These are phyloP conservation scores for Paspalum vaginatum DNA, from an alignment of 176 grass and related monocot genomes.

Conservation along the genomic window DNA sequence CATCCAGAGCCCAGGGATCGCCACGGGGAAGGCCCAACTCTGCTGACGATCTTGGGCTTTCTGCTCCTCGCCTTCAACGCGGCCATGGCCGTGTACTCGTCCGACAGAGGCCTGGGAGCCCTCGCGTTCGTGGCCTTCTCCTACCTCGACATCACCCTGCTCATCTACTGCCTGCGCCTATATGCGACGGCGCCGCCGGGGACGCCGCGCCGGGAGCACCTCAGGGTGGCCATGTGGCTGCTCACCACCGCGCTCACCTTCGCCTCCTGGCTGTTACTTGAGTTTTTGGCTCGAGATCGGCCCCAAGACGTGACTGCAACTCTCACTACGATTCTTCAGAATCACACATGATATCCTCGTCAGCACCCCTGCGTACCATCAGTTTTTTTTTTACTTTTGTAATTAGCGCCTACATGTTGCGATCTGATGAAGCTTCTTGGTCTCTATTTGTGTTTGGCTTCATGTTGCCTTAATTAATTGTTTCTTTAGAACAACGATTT, in stretches of 20 bases:
- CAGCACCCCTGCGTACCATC: too few relatives aligned
- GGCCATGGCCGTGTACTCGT: background rate
- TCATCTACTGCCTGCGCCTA: background rate
- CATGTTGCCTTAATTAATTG: too few relatives aligned
- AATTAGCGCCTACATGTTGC: too few relatives aligned
- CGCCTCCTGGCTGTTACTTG: background rate
- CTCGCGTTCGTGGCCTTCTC: background rate
- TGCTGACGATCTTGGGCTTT: background rate
- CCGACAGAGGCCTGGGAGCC: background rate
- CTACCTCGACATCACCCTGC: background rate
- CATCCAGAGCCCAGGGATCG: too few relatives aligned
- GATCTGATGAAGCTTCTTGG: too few relatives aligned
- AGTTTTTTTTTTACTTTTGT: too few relatives aligned
- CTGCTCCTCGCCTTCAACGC: conserved; percentile 12
- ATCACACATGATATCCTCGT: too few relatives aligned
- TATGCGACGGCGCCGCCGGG: background rate
- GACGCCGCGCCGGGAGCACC: background rate
- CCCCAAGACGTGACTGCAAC: too few relatives aligned
- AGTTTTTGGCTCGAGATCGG: too few relatives aligned
- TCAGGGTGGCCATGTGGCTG: conserved; percentile 20
- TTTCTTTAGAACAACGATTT: too few relatives aligned
- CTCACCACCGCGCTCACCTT: conserved; percentile 17
- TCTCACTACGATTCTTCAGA: too few relatives aligned
- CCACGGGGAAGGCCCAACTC: background rate
- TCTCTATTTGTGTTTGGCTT: too few relatives aligned